A percentile compares a stretch with the other conserved stretches of the same genome.
Conservation (phyloP, 1,284 basidiomycete species). For the Waitea zeae region DNA sequence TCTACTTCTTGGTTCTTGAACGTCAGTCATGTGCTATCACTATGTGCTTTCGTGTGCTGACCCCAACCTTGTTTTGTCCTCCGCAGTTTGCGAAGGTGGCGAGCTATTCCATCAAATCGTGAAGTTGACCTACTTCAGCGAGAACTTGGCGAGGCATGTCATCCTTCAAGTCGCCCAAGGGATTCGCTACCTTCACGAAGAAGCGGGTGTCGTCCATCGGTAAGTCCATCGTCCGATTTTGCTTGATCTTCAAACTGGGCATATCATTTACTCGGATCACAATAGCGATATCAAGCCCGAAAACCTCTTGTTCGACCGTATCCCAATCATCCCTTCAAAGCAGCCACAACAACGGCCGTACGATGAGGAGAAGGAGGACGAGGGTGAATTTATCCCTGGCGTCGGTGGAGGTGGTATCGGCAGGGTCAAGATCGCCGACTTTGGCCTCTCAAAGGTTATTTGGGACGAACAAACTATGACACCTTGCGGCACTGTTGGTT, state of each 20-base stretch:
- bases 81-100: constrained; percentile 84
- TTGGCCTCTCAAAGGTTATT: constrained; percentile 94
- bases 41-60: constrained; percentile 1
- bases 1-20: constrained; percentile 93
- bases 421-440: constrained; percentile 97
- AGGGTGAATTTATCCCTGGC: constrained; percentile 87
- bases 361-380: constrained; percentile 98
- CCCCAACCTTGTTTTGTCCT: too few species aligned
- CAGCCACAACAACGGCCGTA: constrained; percentile 68
- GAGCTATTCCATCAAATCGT: constrained; percentile 99
- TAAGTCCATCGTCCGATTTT: constrained; percentile 8
- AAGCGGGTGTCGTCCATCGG: constrained; percentile 94
- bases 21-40: constrained; percentile 27
- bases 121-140: constrained; percentile 97
- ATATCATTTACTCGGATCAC: background rate
- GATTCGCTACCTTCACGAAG: constrained; percentile 93
- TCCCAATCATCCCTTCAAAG: constrained; percentile 85
- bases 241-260: background rate
- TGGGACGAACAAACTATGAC: constrained; percentile 99
- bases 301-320: constrained; percentile 89
- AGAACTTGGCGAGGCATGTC: constrained; percentile 88
- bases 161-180: constrained; percentile 95
- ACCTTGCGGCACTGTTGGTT: constrained; percentile 97
- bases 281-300: constrained; percentile 91
- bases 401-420: constrained; percentile 96